A percentile compares a stretch with the other conserved stretches of the same genome.
Evolutionary conservation across 306 rosid species (phyloP).

Genomic region (Sphenostylis stenocarpa): DNA sequence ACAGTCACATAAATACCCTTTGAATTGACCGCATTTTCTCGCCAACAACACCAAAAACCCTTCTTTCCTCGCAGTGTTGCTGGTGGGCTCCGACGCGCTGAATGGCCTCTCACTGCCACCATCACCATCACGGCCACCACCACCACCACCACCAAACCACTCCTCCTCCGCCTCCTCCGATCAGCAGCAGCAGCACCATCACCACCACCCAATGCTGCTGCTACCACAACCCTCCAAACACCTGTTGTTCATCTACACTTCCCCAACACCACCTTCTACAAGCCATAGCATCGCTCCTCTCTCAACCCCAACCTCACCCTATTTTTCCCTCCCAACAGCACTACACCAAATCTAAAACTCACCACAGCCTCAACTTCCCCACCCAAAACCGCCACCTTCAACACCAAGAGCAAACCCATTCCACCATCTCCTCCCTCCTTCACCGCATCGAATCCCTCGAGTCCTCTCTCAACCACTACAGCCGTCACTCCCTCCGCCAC

Average conservation of each 20-base stretch:
- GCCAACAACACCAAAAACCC: neutral
- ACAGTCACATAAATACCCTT: neutral
- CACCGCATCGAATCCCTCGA: conserved; percentile 85
- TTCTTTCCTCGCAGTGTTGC: neutral
- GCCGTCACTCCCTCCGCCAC: conserved; percentile 55
- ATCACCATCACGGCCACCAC: too few relatives aligned
- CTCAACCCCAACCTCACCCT: conserved; percentile 33
- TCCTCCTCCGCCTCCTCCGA: neutral
- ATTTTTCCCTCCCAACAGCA: neutral
- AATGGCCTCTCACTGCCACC: conserved; percentile 22
- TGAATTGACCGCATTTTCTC: neutral
- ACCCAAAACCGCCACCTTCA: neutral
- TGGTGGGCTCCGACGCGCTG: neutral
- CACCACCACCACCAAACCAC: neutral
- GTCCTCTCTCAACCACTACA: conserved; percentile 53
- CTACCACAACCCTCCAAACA: conserved; percentile 35
- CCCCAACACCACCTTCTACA: conserved; percentile 56
- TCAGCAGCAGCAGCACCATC: neutral
- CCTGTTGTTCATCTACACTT: conserved; percentile 37
- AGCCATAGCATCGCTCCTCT: conserved; percentile 52
- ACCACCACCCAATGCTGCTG: neutral
- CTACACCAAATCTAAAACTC: conserved; percentile 28
- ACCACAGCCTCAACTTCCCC: conserved; percentile 19
- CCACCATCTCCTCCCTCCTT: conserved; percentile 56
- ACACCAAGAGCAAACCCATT: conserved; percentile 19